Base-by-base conservation (phyloP, 1,284 basidiomycete genomes). In the Ganoderma meredithae region DNA sequence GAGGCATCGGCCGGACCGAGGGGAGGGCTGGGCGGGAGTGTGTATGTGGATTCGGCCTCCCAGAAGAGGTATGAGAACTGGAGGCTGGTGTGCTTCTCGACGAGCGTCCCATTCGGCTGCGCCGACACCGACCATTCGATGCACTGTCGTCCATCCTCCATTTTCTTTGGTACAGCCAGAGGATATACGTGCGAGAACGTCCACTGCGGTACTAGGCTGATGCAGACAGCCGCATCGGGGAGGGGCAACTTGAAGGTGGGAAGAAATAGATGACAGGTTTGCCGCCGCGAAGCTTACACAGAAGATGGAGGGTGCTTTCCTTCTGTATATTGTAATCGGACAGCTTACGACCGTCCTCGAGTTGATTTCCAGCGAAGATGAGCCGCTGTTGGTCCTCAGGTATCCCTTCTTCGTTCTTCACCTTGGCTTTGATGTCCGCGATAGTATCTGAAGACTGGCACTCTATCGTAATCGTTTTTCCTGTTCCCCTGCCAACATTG, bases 21-120 rank as follows among this genome's bases (percentile, higher is more conserved):
- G 17, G 56, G 68, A n/a, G 60, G 62, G 19, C 52, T 62, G 13
- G 27, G 43, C 12, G 60, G 53, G 19, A 12, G n/a, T 43, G 25
- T 1, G 0, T 19, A 3, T 10, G 41, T 10, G 36, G 53, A 2
- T 8, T n/a, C 58, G 25, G 79, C 79, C 61, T 81, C 80, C 80
- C 80, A 81, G 68, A 74, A 81, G 25, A 81, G 49, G 52, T 63
- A 63, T 13, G 62, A 55, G 3, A 63, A 40, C 15, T 63, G 52
- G 52, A 56, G 49, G 12, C 33, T 1, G 2, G 62, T 55, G 22
- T 6, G 15, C 15, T 25, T 22, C 62, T 63, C 62, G 62, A 56
- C 25, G 36, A 63, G 62, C 9, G 62, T 55, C 6, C 62, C 62
- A 27, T 56, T 39, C 0, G 62, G 62, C 13, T n/a, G 5, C 15